Evolutionary conservation across 2,329 filamentous ascomycete genomes (phyloP).

Genomic region (Blumeria graminis): DNA sequence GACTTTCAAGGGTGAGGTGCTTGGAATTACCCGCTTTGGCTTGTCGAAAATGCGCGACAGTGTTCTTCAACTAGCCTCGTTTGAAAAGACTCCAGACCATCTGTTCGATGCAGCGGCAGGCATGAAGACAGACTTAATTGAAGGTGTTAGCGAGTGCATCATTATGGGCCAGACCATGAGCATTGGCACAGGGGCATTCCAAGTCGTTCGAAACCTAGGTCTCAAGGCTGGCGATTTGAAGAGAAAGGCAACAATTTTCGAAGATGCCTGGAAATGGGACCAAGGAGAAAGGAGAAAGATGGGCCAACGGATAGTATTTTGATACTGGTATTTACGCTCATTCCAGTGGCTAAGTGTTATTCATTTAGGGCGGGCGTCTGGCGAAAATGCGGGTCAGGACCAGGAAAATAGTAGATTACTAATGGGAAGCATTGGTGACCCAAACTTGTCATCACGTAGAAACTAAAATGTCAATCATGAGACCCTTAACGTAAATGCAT

Average conservation of each 20-base stretch:
- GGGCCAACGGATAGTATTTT: neutral
- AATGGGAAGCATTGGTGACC: no score
- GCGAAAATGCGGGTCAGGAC: no score
- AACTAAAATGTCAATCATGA: no score
- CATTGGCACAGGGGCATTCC: slow-evolving; percentile 77
- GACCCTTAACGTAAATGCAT: no score
- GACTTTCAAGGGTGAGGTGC: slow-evolving; percentile 94
- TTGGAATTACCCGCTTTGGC: slow-evolving; percentile 91
- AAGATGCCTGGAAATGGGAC: slow-evolving; percentile 33
- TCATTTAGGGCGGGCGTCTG: no score
- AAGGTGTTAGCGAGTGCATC: slow-evolving; percentile 88
- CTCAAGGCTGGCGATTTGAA: slow-evolving; percentile 31
- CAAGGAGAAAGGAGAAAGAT: slow-evolving; percentile 11
- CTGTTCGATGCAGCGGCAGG: slow-evolving; percentile 81
- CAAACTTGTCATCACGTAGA: no score
- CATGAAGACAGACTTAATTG: slow-evolving; percentile 78
- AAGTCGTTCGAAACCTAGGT: slow-evolving; percentile 58
- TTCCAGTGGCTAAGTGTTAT: no score
- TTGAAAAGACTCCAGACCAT: slow-evolving; percentile 96
- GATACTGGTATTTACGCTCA: no score
- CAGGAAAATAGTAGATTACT: no score
- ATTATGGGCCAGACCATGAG: slow-evolving; percentile 94
- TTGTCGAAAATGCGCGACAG: slow-evolving; percentile 90
- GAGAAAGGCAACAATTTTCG: slow-evolving; percentile 36
- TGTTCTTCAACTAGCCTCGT: slow-evolving; percentile 79